Evolutionary conservation across 495 filamentous ascomycete species (phyloP).

Genomic region (Chaetomium cochliodes): DNA sequence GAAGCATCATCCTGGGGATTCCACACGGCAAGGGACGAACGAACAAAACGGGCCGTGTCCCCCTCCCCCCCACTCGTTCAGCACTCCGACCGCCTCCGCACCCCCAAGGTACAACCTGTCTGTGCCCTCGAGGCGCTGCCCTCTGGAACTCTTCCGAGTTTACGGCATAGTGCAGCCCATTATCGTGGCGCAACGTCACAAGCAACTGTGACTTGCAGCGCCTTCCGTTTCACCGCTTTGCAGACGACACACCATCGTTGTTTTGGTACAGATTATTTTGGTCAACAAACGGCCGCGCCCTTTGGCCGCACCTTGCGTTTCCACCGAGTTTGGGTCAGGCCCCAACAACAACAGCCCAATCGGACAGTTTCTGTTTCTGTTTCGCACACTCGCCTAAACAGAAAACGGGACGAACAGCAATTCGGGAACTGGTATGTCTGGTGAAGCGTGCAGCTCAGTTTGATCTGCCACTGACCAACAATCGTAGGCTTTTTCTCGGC

Average conservation of each 20-base stretch:
- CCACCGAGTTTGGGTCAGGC: background rate
- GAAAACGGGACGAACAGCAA: background rate
- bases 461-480: too few relatives aligned
- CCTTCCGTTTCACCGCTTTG: background rate
- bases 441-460: too few relatives aligned
- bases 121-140: constrained; percentile 4
- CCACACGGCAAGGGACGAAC: background rate
- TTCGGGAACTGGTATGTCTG: too few relatives aligned
- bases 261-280: background rate
- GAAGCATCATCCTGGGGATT: background rate
- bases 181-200: constrained; percentile 10
- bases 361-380: background rate
- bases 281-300: background rate
- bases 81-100: constrained; percentile 3
- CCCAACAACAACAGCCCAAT: constrained; percentile 11
- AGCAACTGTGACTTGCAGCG: background rate
- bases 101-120: background rate
- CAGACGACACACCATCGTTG: background rate
- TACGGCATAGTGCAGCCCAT: constrained; percentile 13
- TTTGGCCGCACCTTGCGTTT: background rate
- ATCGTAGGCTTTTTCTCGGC: too few relatives aligned
- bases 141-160: background rate
- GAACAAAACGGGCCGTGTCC: background rate
- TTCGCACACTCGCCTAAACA: background rate
- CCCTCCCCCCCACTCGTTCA: constrained; percentile 12